These are phyloP conservation scores for Dothidotthia symphoricarpi DNA, from an alignment of 2,329 filamentous ascomycete species.

Conservation along the genomic window DNA sequence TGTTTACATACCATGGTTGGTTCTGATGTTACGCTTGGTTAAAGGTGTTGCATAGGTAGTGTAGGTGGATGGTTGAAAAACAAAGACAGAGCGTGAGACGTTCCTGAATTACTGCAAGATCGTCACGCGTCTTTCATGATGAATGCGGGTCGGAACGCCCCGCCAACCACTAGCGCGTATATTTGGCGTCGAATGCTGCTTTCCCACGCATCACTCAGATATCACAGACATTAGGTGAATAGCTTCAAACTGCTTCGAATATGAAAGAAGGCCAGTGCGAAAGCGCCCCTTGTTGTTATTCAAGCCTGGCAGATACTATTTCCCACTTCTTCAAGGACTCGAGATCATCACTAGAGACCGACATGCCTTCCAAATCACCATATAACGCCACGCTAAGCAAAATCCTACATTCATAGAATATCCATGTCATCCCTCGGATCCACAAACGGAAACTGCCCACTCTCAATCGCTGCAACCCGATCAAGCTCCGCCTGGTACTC, in stretches of 20 bases:
- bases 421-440: constrained; percentile 39
- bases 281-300: no score
- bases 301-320: no score
- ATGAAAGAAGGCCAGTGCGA: no score
- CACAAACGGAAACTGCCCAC: constrained; percentile 80
- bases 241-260: no score
- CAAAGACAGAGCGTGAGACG: neutral
- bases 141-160: constrained; percentile 8
- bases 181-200: constrained; percentile 6
- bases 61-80: no score
- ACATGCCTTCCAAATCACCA: neutral
- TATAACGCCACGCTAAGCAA: constrained; percentile 26
- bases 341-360: no score
- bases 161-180: constrained; percentile 9
- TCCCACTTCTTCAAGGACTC: no score
- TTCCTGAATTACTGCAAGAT: neutral
- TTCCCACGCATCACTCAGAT: no score
- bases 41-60: no score
- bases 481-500: constrained; percentile 91
- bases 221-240: no score
- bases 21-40: no score
- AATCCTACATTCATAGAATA: constrained; percentile 29
- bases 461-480: constrained; percentile 80
- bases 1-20: no score
- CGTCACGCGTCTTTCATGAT: neutral